Conservation (phyloP, 75 land plant species). For the Selaginella moellendorffii region DNA sequence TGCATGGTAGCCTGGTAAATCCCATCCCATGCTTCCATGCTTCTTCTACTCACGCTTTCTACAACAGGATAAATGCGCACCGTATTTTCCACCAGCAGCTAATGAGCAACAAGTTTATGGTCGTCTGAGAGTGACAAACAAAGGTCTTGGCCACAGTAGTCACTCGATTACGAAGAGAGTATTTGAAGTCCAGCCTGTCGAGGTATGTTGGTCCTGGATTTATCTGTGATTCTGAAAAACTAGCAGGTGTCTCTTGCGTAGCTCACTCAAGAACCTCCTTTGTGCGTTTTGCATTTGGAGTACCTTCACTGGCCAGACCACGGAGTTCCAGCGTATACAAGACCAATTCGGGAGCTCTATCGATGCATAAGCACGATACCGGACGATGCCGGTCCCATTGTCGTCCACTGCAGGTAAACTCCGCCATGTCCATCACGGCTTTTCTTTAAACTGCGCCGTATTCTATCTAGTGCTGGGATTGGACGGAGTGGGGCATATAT, state of each 20-base stretch:
- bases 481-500: constrained; percentile 87
- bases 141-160: constrained; percentile 9
- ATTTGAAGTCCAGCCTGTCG: constrained; percentile 13
- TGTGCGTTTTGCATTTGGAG: constrained; percentile 64
- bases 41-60: no score
- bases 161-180: constrained; percentile 17
- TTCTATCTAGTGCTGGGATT: constrained; percentile 87
- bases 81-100: constrained; percentile 12
- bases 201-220: constrained; percentile 8
- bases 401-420: constrained; percentile 88
- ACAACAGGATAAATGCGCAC: constrained; percentile 19
- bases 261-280: constrained; percentile 47
- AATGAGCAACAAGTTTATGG: constrained; percentile 13
- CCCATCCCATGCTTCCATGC: background rate
- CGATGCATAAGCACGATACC: constrained; percentile 40
- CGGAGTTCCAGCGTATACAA: constrained; percentile 57
- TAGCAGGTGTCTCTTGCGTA: background rate
- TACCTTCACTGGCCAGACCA: constrained; percentile 91
- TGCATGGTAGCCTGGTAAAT: constrained; percentile 15
- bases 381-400: constrained; percentile 60
- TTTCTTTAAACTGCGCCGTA: background rate
- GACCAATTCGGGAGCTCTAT: constrained; percentile 56
- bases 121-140: constrained; percentile 15
- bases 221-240: background rate
- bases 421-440: background rate